These are phyloP conservation scores for Luzula sylvatica DNA, from an alignment of 176 grass and related monocot genomes.

Conservation along the genomic window DNA sequence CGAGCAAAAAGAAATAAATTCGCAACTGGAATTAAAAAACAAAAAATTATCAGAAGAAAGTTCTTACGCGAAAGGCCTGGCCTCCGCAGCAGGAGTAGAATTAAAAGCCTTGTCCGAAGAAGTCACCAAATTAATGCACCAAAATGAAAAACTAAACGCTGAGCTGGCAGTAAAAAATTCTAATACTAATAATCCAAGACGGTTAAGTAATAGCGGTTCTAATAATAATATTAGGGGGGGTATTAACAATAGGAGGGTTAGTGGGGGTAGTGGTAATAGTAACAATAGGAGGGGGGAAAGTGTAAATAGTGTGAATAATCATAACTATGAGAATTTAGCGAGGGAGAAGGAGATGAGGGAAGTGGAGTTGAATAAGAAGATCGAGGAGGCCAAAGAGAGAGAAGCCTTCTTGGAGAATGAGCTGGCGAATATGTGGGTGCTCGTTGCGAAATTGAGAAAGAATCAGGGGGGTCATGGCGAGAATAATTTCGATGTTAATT, in stretches of 20 bases:
- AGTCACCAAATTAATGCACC: constrained; percentile 98
- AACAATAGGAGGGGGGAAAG: constrained; percentile 66
- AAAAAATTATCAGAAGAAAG: constrained; percentile 91
- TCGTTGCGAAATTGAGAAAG: constrained; percentile 85
- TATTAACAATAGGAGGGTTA: constrained; percentile 40
- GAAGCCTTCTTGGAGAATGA: constrained; percentile 87
- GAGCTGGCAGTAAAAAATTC: constrained; percentile 65
- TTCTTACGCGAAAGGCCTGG: constrained; percentile 88
- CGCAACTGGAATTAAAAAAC: constrained; percentile 63
- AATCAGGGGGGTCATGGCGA: constrained; percentile 37
- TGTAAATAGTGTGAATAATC: constrained; percentile 19
- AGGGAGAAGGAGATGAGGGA: constrained; percentile 70
- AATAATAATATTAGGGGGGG: constrained; percentile 34
- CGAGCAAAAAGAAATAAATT: constrained; percentile 52
- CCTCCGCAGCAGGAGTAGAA: constrained; percentile 93
- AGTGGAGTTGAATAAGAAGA: constrained; percentile 68
- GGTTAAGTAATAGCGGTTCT: constrained; percentile 16
- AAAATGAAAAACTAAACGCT: constrained; percentile 78
- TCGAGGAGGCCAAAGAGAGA: constrained; percentile 81
- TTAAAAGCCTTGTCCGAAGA: constrained; percentile 96
- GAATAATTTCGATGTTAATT: constrained; percentile 35
- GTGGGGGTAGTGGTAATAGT: constrained; percentile 41
- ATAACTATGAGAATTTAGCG: constrained; percentile 51
- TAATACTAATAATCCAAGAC: too few species aligned
- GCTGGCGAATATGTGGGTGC: constrained; percentile 97